These are phyloP conservation scores for Vitis riparia DNA, from an alignment of 164 flowering plant species.

Conservation along the genomic window DNA sequence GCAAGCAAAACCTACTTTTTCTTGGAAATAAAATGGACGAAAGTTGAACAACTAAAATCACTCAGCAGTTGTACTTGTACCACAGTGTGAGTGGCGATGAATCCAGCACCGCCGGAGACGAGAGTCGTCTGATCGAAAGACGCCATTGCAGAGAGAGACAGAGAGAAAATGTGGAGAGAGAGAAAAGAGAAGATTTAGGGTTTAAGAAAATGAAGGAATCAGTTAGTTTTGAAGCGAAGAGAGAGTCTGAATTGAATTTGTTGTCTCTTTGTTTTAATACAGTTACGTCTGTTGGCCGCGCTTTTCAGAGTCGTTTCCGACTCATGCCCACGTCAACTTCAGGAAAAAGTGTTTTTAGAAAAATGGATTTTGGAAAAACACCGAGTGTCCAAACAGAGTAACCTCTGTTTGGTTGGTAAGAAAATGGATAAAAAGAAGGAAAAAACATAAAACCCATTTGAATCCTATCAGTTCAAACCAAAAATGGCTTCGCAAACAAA, in stretches of 20 bases:
- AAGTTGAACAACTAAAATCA: background rate
- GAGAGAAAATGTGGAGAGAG: background rate
- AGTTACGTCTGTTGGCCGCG: background rate
- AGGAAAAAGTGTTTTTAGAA: background rate
- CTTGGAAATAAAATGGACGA: too few species aligned
- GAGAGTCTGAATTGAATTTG: background rate
- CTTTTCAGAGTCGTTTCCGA: background rate
- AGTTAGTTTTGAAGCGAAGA: background rate
- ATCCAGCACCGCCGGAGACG: conserved; percentile 95
- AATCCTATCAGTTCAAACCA: too few species aligned
- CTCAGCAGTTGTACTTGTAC: conserved; percentile 58
- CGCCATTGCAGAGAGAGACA: conserved; percentile 22
- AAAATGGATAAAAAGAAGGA: too few species aligned
- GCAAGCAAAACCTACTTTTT: too few species aligned
- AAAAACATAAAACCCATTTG: too few species aligned
- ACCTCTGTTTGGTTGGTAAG: too few species aligned
- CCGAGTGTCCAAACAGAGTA: too few species aligned
- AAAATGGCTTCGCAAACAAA: too few species aligned
- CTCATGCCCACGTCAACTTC: background rate
- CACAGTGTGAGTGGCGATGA: conserved; percentile 86
- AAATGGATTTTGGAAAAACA: too few species aligned
- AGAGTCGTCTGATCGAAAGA: conserved; percentile 36
- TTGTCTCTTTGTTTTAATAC: background rate
- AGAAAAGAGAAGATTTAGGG: background rate
- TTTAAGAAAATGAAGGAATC: conserved; percentile 14